Evolutionary conservation across 768 basidiomycete genomes (phyloP), one percentile per base, ranked within the genome.

Genomic region (Boletus subparvulus): DNA sequence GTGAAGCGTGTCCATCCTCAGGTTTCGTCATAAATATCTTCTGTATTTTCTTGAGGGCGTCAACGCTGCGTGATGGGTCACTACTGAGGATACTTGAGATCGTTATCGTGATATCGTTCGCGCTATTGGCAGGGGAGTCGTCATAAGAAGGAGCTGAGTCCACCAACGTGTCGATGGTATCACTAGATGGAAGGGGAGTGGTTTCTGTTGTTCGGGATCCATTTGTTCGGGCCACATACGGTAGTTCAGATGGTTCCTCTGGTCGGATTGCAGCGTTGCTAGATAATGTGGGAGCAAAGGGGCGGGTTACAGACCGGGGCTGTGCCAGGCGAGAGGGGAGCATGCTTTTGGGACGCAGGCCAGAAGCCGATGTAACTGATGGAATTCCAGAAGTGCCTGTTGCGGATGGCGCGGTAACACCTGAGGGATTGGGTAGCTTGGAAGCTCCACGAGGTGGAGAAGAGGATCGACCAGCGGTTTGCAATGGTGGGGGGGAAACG

Each of bases 31-130:
- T 82, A 24, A 99, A 79, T 58, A 92, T 88, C 68, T 87, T 88
- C 69, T 98, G 94, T 50, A 98, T 83, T 67, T 84, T 88, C 77
- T 99, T 99, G 65, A 99, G 77, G 0, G 94, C 92, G 58, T 98
- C 94, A 28, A 98, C 94, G 65, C 92, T 93, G 28, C 87, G 82
- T 21, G 82, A 75, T 0, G 92, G 83, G 75, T 98, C 93, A 58
- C 86, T 90, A 68, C 91, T 93, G 47, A 95, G 79, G 50, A 96
- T 93, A 55, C 87, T 92, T 30, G 90, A 94, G 58, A 97, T 95
- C 3, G 85, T 87, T 49, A 92, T 77, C 8, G 88, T 85, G 54
- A 94, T 88, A 58, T 86, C 87, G 54, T 85, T 84, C 72, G 70
- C 52, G 58, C 6, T 40, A 44, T 55, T 55, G 32, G 28, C 16